Evolutionary conservation across 108 stramenopile species (phyloP), one percentile per base, ranked within the genome.

Genomic region (Discostella pseudostelligera): DNA sequence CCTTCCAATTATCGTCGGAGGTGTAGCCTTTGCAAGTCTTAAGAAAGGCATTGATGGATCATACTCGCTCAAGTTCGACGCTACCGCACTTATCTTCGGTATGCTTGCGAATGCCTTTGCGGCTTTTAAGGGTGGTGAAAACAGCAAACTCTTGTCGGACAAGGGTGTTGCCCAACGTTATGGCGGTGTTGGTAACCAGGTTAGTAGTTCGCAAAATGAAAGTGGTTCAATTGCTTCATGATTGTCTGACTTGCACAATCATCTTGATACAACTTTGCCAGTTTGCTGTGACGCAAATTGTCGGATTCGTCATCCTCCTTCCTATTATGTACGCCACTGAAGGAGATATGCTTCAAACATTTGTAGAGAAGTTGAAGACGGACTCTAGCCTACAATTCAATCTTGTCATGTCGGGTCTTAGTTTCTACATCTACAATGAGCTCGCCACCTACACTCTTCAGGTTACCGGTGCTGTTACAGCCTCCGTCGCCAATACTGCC

Each of bases 361-460:
- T 83, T 58, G 11, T 83, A 37, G 74, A 79, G 3, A 69, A 67
- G 32, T 42, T 83, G 25, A 74, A 71, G 47, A 70, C 82, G 0
- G 70, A 75, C 46, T 59, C 60, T 14, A 72, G 65, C 44, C 69
- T 83, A 13, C 79, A 80, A 60, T 80, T 77, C 57, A 83, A 80
- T 44, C 75, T 83, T n/a, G 54, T 74, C 44, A 74, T 83, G 69
- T 77, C 75, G 13, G 82, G 82, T 26, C 65, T 83, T 9, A 49
- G 67, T 21, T 83, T 83, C 62, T 83, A 80, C 79, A 71, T 79
- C 45, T 83, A 83, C 78, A 83, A 83, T 59, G 82, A 83, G 69
- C 76, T 83, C 39, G 82, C 82, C 20, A 83, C 82, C 7, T 76
- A 80, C 59, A 83, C 82, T 16, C 62, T 83, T 16, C 76, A 79